Base-by-base conservation (phyloP, 2,329 filamentous ascomycete genomes). In the Penicillium sp. region DNA sequence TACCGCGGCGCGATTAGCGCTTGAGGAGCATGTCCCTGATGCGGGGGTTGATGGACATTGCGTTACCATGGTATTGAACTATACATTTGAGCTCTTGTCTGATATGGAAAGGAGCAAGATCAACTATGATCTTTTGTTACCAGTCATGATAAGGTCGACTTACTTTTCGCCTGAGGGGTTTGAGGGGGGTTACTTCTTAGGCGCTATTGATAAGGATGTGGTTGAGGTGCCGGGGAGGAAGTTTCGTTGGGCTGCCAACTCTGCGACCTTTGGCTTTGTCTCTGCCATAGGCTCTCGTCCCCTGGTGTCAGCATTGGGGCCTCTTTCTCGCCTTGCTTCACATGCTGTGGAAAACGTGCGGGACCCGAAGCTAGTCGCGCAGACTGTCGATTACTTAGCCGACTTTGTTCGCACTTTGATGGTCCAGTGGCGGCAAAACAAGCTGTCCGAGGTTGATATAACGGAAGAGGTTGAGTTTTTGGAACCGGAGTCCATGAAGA, bases 131-230 rank as follows among this genome's bases (percentile, higher is more conserved):
- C 73, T 78, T 9, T 75, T 96, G 18, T 76, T 96, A 9, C 89
- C 90, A 0, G 76, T 89, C 0, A 75, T 88, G 34, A 77, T 89
- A 31, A 82, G 83, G 48, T 82, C 87, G 0, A 81, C 89, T 9
- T 85, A 86, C 6, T 86, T 86, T 39, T 85, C 83, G 0, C 79
- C 78, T 0, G 87, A 92, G 64, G 90, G 90, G 1, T 85, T 95
- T 46, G 83, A 87, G 58, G 84, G 86, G 16, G 90, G 86, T 0
- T 85, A 88, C 58, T 93, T 95, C 58, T 76, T 96, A 3, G 81
- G 81, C 1, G 79, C 81, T 0, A 82, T 95, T 54, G 84, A 88
- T 58, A 73, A 81, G 13, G 89, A 95, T 62, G 77, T 90, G 23
- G 74, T 79, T 2, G 79, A 85, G 16, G 77, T 77, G 0, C 73